phyloP scores from a whole-genome alignment of 2,329 filamentous ascomycete species.

The Lasiodiplodia sp. region DNA sequence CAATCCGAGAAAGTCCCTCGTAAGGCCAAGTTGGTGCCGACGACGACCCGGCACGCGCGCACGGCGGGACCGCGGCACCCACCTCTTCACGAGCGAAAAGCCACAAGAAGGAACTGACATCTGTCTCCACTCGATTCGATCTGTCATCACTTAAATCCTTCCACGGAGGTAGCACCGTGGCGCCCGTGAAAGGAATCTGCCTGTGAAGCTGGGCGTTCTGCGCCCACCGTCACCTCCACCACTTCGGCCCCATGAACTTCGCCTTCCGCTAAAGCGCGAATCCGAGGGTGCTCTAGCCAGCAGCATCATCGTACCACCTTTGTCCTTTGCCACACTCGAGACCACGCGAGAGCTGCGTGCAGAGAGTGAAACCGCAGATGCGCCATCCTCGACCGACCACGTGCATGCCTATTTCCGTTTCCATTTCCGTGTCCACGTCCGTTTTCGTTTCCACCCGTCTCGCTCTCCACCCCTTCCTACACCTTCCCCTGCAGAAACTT shows the following conservation, averaged over 20 bases:
- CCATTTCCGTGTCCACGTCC: background rate
- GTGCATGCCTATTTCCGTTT: background rate
- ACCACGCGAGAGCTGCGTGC: background rate
- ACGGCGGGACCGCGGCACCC: background rate
- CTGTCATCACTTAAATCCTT: background rate
- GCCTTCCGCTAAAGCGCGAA: background rate
- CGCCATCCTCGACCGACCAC: background rate
- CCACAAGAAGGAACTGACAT: background rate
- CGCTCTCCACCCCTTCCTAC: background rate
- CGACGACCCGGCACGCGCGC: background rate
- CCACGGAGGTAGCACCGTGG: background rate
- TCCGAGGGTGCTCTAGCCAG: background rate
- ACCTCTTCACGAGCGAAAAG: background rate
- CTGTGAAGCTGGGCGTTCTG: background rate
- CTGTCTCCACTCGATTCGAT: background rate
- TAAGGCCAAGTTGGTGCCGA: background rate
- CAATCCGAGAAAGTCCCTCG: background rate
- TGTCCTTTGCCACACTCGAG: background rate
- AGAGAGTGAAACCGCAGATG: background rate
- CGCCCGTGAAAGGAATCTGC: background rate
- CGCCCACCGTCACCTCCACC: background rate
- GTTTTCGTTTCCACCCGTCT: background rate
- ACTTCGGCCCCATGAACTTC: background rate
- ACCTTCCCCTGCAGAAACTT: background rate
- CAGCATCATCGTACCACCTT: background rate